Conservation (phyloP, 2,329 filamentous ascomycete species). For the Fusarium sp. region DNA sequence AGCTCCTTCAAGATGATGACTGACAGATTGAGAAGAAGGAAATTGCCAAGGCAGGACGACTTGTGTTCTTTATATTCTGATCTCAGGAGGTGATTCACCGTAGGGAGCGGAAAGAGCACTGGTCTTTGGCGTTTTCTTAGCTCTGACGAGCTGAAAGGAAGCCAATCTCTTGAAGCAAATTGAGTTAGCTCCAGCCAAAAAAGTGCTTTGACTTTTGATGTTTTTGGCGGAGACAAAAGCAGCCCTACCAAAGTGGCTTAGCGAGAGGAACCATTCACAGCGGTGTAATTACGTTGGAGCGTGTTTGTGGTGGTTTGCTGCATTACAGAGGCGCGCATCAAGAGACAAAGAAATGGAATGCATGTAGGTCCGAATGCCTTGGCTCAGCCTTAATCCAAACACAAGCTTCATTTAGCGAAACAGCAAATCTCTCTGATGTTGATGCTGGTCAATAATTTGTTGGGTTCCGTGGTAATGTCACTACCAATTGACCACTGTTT, state of each 20-base stretch:
- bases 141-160: conserved; percentile 17
- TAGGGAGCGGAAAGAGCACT: not conserved
- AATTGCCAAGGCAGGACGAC: not conserved
- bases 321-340: not conserved
- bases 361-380: not conserved
- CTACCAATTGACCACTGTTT: not conserved
- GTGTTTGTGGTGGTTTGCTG: not conserved
- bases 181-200: conserved; percentile 11
- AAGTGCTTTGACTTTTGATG: not conserved
- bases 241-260: conserved; percentile 11
- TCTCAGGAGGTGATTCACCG: not conserved
- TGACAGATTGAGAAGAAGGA: not conserved
- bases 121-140: not conserved
- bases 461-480: not conserved
- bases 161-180: conserved; percentile 5
- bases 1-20: not conserved
- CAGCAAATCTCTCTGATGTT: not conserved
- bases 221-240: not conserved
- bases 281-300: not conserved
- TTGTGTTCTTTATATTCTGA: not conserved
- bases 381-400: not conserved
- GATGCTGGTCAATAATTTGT: not conserved
- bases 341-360: not conserved
- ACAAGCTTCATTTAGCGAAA: not conserved
- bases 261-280: not conserved